phyloP scores from a whole-genome alignment of 345 rosid genomes.

The Populus tremula region DNA sequence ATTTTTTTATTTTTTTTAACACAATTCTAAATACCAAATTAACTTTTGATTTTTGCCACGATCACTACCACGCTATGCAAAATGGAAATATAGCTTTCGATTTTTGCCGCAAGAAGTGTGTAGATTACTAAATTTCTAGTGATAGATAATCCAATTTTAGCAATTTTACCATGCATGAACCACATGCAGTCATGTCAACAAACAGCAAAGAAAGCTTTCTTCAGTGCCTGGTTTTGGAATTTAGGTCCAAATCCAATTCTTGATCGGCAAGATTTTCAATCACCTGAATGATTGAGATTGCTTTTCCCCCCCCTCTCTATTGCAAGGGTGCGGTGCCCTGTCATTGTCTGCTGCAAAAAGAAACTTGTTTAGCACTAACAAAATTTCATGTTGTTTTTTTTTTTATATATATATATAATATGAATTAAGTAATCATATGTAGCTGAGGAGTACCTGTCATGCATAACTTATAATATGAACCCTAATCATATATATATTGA shows the following conservation, averaged over 20 bases:
- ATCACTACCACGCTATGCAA: too few relatives aligned
- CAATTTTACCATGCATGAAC: too few relatives aligned
- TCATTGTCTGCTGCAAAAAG: not conserved
- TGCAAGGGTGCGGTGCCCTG: not conserved
- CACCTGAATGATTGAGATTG: not conserved
- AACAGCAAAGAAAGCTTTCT: too few relatives aligned
- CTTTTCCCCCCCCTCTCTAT: not conserved
- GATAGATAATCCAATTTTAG: too few relatives aligned
- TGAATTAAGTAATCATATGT: not conserved
- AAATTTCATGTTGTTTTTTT: not conserved
- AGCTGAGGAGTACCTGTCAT: not conserved
- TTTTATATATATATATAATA: not conserved
- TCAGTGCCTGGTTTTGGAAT: not conserved
- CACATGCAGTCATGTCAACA: not conserved
- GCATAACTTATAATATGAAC: not conserved
- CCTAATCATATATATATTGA: not conserved
- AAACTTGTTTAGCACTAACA: not conserved
- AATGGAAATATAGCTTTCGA: too few relatives aligned
- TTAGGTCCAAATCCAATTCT: not conserved
- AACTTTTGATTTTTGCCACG: too few relatives aligned
- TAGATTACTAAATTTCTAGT: too few relatives aligned
- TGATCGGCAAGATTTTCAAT: not conserved
- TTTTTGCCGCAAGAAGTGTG: too few relatives aligned
- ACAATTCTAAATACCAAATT: too few relatives aligned
- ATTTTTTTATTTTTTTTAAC: too few relatives aligned